Conservation (phyloP, 768 basidiomycete genomes). For the Coprinopsis cinerea region DNA sequence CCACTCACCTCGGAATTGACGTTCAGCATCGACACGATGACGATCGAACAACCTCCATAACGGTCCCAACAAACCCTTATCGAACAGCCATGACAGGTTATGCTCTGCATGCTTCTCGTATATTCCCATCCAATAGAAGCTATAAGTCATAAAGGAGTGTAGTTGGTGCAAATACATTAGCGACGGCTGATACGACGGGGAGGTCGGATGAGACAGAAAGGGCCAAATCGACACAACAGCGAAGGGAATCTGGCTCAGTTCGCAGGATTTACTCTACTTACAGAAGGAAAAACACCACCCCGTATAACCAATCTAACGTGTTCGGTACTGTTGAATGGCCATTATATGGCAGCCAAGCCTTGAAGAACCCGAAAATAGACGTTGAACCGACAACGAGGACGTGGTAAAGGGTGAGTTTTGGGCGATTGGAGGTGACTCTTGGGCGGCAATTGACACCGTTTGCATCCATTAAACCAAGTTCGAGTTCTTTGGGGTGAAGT, state of each 20-base stretch:
- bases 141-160: slow-evolving; percentile 1
- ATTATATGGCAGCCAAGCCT: slow-evolving; percentile 20
- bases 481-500: too few relatives aligned
- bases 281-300: slow-evolving; percentile 22
- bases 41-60: neutral
- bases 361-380: slow-evolving; percentile 19
- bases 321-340: slow-evolving; percentile 22
- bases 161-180: neutral
- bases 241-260: too few relatives aligned
- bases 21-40: too few relatives aligned
- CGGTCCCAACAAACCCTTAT: slow-evolving; percentile 15
- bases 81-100: slow-evolving; percentile 21
- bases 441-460: too few relatives aligned
- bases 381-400: slow-evolving; percentile 19
- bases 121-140: slow-evolving; percentile 25
- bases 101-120: slow-evolving; percentile 22
- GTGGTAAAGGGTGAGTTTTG: slow-evolving; percentile 21
- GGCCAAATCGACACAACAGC: too few relatives aligned
- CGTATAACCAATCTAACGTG: slow-evolving; percentile 24
- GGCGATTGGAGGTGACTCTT: too few relatives aligned
- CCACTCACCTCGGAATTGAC: too few relatives aligned
- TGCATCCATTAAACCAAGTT: too few relatives aligned
- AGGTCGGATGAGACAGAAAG: too few relatives aligned
- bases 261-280: slow-evolving; percentile 15
- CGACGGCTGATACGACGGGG: too few relatives aligned